Evolutionary conservation across 2,329 filamentous ascomycete genomes (phyloP), one percentile per base, ranked within the genome.

Genomic region (Xylariaceae sp.): DNA sequence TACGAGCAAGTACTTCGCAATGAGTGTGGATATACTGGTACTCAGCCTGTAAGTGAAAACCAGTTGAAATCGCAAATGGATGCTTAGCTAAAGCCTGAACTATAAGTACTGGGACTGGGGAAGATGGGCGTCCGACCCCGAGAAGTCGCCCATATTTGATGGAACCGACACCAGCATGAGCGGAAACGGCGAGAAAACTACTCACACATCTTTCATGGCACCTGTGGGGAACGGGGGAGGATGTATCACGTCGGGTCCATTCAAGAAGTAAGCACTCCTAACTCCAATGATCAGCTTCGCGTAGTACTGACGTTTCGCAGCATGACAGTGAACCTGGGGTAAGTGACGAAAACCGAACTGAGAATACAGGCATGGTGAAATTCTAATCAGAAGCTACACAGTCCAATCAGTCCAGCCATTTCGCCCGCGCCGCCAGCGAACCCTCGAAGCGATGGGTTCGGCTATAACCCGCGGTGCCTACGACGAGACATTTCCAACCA

Each of bases 181-280:
- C 14, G 74, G 76, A 3, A 74, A 80, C 37, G 78, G 78, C 11
- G 61, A 62, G 50, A 61, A 62, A 28, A 57, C 47, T 6, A 29
- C 44, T 8, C 62, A 65, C 31, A 36, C 48, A n/a, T 56, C 54
- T 1, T 54, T 44, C 17, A 41, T 57, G 34, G 46, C 36, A 1
- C 62, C 62, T 0, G 46, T 51, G 1, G 61, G 58, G 1, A 55
- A 78, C 19, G 78, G 78, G 43, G 78, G 64, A 16, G 58, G 82
- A 26, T 85, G 82, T 62, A 69, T 85, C 4, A 65, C 71, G 36
- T 72, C 69, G 0, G 82, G 82, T 0, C 82, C 82, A 0, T 83
- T 85, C 71, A 76, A 73, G 63, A 73, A 83, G 75, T 78, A 58
- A 39, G 51, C 21, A 19, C 14, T 14, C 11, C 21, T 14, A 1